Base-by-base conservation (phyloP, 148 eudicot genomes). In the Amaranthus palmeri region DNA sequence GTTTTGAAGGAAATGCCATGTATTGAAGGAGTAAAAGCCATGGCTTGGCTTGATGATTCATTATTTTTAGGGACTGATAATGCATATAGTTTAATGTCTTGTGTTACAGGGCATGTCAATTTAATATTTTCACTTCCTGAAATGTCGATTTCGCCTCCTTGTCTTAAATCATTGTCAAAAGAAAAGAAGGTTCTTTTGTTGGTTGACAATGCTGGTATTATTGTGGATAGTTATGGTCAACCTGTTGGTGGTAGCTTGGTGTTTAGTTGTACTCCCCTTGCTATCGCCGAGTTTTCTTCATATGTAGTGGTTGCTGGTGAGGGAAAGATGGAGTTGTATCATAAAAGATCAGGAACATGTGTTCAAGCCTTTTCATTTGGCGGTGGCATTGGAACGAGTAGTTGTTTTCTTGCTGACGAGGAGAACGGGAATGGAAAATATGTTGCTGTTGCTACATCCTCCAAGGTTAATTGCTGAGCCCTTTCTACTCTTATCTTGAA, bases 191-290 rank as follows among this genome's bases (percentile, higher is more conserved):
- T 90, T 73, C 75, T 96, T 62, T 82, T 96, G 83, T 65, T 90
- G 84, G 97, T 88, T 61, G 99, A 96, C 72, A 96, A 92, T 76
- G 93, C 87, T 18, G 99, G 92, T 49, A 74, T 96, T 70, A 74
- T 81, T 61, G 96, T 87, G 60, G 83, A 92, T 86, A 55, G 81
- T 54, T 80, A 75, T 15, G 99, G 99, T 43, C 97, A 89, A 68
- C 99, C 99, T 9, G 92, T 88, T 61, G 90, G 97, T 65, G 97
- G 99, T 3, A 96, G 92, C 75, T 85, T 96, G 92, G 89, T 96
- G 25, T 92, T 96, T 72, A 74, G 76, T 77, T 84, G 78, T 61
- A 80, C 86, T 78, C 99, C 97, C 7, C 87, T 85, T 74, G 84
- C 89, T 25, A 69, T 96, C 43, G 88, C 86, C 12, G 99, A 90